Evolutionary conservation across 148 eudicot species (phyloP).

Genomic region (Arbutus unedo): DNA sequence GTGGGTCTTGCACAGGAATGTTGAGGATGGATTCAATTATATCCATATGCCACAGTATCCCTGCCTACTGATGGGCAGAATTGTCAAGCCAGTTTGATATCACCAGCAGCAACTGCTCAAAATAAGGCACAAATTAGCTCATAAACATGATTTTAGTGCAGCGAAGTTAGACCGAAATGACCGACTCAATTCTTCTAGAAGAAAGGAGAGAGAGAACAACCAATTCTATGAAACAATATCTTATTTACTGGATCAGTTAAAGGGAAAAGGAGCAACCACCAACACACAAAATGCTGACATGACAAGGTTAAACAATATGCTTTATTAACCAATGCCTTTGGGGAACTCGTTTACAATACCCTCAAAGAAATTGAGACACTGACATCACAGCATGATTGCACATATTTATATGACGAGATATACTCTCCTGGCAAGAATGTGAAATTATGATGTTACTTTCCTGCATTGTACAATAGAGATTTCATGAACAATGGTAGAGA

Average conservation of each 20-base stretch:
- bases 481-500: background rate
- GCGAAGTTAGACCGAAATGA: too few species aligned
- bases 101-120: constrained; percentile 17
- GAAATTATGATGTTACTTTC: background rate
- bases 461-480: background rate
- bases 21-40: constrained; percentile 54
- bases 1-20: constrained; percentile 74
- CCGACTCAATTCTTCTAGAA: too few species aligned
- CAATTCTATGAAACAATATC: too few species aligned
- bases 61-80: background rate
- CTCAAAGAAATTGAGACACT: background rate
- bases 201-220: too few species aligned
- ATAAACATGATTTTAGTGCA: background rate
- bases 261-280: background rate
- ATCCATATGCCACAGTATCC: constrained; percentile 46
- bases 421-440: background rate
- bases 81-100: constrained; percentile 18
- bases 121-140: constrained; percentile 6
- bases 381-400: background rate
- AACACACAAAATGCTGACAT: background rate
- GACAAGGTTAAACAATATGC: background rate
- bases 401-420: background rate
- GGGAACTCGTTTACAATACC: background rate
- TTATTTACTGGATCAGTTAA: background rate
- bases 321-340: background rate